Conservation (phyloP, 202 grass and related monocot genomes). For the Dendrocalamus latiflorus region DNA sequence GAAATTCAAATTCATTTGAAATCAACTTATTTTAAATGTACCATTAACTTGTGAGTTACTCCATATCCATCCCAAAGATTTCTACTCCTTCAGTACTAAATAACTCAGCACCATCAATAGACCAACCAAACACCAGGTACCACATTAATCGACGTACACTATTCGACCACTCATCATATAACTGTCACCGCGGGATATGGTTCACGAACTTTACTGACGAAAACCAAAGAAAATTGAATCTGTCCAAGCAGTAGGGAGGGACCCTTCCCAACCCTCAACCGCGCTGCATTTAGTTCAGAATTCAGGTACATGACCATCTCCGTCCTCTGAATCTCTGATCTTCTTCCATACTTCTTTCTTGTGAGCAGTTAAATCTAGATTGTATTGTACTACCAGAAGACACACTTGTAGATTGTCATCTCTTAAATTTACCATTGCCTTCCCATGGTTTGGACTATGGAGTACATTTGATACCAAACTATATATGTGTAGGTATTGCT, state of each 20-base stretch:
- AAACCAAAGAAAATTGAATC: background rate
- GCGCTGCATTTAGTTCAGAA: slow-evolving; percentile 32
- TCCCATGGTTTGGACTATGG: background rate
- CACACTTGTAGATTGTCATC: background rate
- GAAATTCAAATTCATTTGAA: too few relatives aligned
- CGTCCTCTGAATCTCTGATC: too few relatives aligned
- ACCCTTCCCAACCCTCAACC: slow-evolving; percentile 31
- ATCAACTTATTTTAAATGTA: background rate
- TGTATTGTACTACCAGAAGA: too few relatives aligned
- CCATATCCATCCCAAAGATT: background rate
- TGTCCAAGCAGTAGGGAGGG: slow-evolving; percentile 9
- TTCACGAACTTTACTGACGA: background rate
- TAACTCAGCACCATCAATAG: background rate
- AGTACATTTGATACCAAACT: background rate
- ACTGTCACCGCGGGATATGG: background rate
- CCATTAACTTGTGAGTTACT: background rate
- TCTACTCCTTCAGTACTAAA: too few relatives aligned
- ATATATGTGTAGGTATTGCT: background rate
- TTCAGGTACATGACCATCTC: background rate
- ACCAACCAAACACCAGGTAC: background rate
- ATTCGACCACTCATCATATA: background rate
- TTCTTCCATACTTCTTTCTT: background rate
- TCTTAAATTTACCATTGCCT: background rate
- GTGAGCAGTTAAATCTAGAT: slow-evolving; percentile 9
- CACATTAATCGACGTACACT: background rate